Evolutionary conservation across 1,284 basidiomycete genomes (phyloP).

Genomic region (Singerocomus inundabilis): DNA sequence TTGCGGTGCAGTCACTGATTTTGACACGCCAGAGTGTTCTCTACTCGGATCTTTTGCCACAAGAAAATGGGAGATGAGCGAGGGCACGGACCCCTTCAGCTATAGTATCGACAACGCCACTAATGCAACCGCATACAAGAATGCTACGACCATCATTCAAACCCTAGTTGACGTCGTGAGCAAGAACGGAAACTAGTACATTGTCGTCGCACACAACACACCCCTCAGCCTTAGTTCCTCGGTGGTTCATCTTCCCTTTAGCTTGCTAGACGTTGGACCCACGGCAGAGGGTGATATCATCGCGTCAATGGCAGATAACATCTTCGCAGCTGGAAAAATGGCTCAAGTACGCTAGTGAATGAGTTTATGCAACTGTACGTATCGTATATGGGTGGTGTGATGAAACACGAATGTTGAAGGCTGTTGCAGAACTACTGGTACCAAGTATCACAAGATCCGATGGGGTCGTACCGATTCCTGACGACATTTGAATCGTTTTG

Average conservation of each 20-base stretch:
- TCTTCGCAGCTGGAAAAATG: constrained; percentile 50
- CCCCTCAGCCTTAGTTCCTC: neutral
- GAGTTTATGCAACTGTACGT: constrained; percentile 52
- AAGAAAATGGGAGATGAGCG: constrained; percentile 56
- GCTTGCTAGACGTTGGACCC: constrained; percentile 54
- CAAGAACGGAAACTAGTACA: constrained; percentile 54
- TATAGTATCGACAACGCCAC: constrained; percentile 47
- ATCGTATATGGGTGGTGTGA: neutral
- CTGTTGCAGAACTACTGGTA: constrained; percentile 41
- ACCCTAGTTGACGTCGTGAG: constrained; percentile 54
- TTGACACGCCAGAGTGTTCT: constrained; percentile 58
- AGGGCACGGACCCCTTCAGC: constrained; percentile 50
- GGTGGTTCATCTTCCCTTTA: constrained; percentile 16
- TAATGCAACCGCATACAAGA: constrained; percentile 45
- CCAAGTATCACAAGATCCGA: constrained; percentile 39
- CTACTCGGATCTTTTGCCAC: constrained; percentile 49
- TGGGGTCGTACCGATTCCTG: constrained; percentile 45
- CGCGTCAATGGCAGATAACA: constrained; percentile 42
- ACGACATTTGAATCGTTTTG: constrained; percentile 51
- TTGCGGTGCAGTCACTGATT: constrained; percentile 46
- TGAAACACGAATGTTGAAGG: neutral
- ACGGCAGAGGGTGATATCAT: constrained; percentile 54
- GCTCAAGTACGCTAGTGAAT: constrained; percentile 48
- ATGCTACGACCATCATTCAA: constrained; percentile 47
- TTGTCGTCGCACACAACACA: too few relatives aligned